Conservation (phyloP, 768 basidiomycete species). For the Collybiopsis confluens region DNA sequence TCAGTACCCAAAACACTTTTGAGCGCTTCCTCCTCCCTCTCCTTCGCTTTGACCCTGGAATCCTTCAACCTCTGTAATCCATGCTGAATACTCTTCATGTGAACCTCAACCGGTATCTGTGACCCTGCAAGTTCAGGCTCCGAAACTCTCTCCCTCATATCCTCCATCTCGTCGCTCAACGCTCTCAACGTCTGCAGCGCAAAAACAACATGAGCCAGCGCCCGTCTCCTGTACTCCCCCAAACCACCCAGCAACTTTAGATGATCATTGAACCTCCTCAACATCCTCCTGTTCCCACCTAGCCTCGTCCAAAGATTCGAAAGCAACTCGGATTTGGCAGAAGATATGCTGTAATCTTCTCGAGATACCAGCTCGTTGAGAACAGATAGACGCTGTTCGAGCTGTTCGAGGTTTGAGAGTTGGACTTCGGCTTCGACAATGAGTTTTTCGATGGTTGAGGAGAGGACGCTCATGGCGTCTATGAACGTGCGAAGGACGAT, state of each 20-base stretch:
- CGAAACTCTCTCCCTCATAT: slow-evolving; percentile 67
- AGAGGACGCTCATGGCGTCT: slow-evolving; percentile 59
- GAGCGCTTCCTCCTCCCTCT: slow-evolving; percentile 34
- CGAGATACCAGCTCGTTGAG: slow-evolving; percentile 57
- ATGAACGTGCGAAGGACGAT: slow-evolving; percentile 52
- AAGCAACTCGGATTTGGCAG: slow-evolving; percentile 51
- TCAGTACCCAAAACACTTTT: slow-evolving; percentile 15
- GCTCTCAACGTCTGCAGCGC: slow-evolving; percentile 56
- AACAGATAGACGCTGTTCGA: slow-evolving; percentile 56
- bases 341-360: slow-evolving; percentile 46
- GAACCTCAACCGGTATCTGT: slow-evolving; percentile 66
- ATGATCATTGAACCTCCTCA: slow-evolving; percentile 50
- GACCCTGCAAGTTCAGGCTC: slow-evolving; percentile 59
- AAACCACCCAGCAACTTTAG: slow-evolving; percentile 51
- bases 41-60: slow-evolving; percentile 47
- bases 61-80: slow-evolving; percentile 63
- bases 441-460: slow-evolving; percentile 46
- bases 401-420: slow-evolving; percentile 48
- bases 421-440: slow-evolving; percentile 65
- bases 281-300: slow-evolving; percentile 51
- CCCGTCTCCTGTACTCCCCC: slow-evolving; percentile 53
- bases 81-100: slow-evolving; percentile 65
- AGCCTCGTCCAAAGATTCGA: slow-evolving; percentile 65
- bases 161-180: slow-evolving; percentile 74
- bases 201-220: slow-evolving; percentile 61